These are phyloP conservation scores for Zarea fungicola DNA, from an alignment of 2,329 filamentous ascomycete genomes.

Conservation along the genomic window DNA sequence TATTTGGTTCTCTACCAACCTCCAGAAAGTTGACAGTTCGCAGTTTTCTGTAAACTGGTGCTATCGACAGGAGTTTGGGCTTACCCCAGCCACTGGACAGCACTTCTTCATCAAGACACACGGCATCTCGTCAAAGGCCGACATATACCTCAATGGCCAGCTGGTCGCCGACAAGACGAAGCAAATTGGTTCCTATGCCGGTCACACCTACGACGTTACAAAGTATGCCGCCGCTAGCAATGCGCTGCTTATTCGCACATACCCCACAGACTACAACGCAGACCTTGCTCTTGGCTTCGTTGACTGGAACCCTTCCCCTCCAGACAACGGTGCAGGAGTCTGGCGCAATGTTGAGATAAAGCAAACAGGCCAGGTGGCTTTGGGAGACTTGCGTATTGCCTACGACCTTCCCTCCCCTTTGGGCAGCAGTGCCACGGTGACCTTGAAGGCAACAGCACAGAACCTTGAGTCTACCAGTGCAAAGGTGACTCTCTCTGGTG, in stretches of 20 bases:
- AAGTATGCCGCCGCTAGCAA: slow-evolving; percentile 37
- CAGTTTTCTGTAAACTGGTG: slow-evolving; percentile 53
- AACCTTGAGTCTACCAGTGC: slow-evolving; percentile 37
- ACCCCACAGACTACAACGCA: slow-evolving; percentile 54
- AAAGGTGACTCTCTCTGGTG: slow-evolving; percentile 28
- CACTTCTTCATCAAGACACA: slow-evolving; percentile 52
- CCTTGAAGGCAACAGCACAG: slow-evolving; percentile 32
- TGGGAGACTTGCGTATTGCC: slow-evolving; percentile 40
- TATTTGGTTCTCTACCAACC: slow-evolving; percentile 51
- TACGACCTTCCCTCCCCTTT: slow-evolving; percentile 32
- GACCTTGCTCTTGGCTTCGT: slow-evolving; percentile 57
- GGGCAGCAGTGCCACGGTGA: slow-evolving; percentile 26
- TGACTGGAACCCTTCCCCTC: slow-evolving; percentile 58
- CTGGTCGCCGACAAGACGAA: slow-evolving; percentile 41
- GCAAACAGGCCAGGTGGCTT: slow-evolving; percentile 45
- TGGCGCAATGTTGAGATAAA: slow-evolving; percentile 55
- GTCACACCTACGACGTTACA: slow-evolving; percentile 51
- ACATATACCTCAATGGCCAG: slow-evolving; percentile 54
- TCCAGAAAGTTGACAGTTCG: slow-evolving; percentile 34
- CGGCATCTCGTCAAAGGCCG: slow-evolving; percentile 55
- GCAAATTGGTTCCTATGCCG: slow-evolving; percentile 54
- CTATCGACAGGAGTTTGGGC: slow-evolving; percentile 48
- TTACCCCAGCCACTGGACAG: slow-evolving; percentile 26
- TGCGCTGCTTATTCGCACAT: slow-evolving; percentile 46
- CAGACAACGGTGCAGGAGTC: slow-evolving; percentile 58